Base-by-base conservation (phyloP, 495 filamentous ascomycete species). In the Penicillium paxilli region DNA sequence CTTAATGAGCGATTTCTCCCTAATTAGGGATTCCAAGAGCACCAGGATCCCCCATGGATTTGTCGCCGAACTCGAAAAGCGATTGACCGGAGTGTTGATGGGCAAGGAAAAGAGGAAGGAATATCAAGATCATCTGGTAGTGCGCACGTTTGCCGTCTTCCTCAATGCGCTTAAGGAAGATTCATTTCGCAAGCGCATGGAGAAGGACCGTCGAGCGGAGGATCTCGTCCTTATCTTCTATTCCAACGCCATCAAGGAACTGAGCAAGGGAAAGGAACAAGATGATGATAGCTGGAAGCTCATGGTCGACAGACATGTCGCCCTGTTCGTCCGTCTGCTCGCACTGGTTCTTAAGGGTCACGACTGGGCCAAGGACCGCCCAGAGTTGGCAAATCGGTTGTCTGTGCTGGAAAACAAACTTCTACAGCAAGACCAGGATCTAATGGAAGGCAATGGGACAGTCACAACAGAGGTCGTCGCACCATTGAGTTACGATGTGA, bases 201-300 rank as follows among this genome's bases (percentile, higher is more conserved):
- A 96, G 60, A 96, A 96, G 72, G 94, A 97, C 66, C 83, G 95
- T 47, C 85, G 92, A 62, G 86, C 96, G 19, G 95, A 99, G 69
- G 92, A 96, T 60, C 72, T 93, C 25, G 81, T 93, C 30, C 78
- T 93, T 33, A 98, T 87, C 61, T 98, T 87, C 75, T 97, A 85
- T 80, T 96, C 83, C 57, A 92, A 87, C 75, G 95, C 87, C 57
- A 91, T 89, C 26, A 96, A 96, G 72, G 93, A 96, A 44, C 76
- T 96, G 54, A 67, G 76, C 46, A 92, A 92, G 54, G 89, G 90
- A 41, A 93, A 90, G 67, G 71, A 83, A 5, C 78, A 84, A 1
- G 87, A 87, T n/a, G 92, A 97, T 70, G 89, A 95, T 66, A 82
- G 83, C 35, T 98, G 92, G 91, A 96, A 91, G 72, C 77, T 87